Evolutionary conservation across 495 filamentous ascomycete species (phyloP).

Genomic region (Rostrohypoxylon terebratum): DNA sequence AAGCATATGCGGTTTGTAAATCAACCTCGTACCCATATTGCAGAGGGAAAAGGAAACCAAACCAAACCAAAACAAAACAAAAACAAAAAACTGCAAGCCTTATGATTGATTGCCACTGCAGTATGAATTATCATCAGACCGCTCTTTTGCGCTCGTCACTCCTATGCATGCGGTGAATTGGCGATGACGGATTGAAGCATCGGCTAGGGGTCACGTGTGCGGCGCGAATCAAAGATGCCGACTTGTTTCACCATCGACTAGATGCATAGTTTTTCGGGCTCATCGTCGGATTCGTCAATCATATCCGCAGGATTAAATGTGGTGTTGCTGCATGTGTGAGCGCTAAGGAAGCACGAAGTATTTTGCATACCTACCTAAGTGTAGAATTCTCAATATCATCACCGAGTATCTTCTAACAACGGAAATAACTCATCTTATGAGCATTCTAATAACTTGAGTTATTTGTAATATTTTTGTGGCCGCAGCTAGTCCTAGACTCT

Average conservation of each 20-base stretch:
- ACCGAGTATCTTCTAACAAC: not conserved
- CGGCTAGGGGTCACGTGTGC: constrained; percentile 36
- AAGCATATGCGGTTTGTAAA: not conserved
- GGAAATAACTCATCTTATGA: not conserved
- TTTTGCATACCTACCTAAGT: not conserved
- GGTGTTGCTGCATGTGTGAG: constrained; percentile 44
- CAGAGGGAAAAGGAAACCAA: no score
- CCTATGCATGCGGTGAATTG: constrained; percentile 19
- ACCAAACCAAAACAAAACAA: no score
- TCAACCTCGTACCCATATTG: not conserved
- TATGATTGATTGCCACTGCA: not conserved
- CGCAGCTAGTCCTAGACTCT: not conserved
- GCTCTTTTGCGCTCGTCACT: constrained; percentile 33
- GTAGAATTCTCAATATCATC: not conserved
- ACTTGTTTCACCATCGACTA: constrained; percentile 43
- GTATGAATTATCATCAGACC: constrained; percentile 24
- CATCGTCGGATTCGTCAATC: constrained; percentile 40
- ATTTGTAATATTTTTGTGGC: not conserved
- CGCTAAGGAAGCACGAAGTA: constrained; percentile 41
- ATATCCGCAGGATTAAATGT: constrained; percentile 36
- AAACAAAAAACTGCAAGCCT: constrained; percentile 10
- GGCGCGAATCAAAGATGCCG: constrained; percentile 40
- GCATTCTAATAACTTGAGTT: not conserved
- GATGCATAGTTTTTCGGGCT: constrained; percentile 41
- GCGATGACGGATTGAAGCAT: constrained; percentile 43